Conservation (phyloP, 2,329 filamentous ascomycete genomes). For the Penicillium palitans region DNA sequence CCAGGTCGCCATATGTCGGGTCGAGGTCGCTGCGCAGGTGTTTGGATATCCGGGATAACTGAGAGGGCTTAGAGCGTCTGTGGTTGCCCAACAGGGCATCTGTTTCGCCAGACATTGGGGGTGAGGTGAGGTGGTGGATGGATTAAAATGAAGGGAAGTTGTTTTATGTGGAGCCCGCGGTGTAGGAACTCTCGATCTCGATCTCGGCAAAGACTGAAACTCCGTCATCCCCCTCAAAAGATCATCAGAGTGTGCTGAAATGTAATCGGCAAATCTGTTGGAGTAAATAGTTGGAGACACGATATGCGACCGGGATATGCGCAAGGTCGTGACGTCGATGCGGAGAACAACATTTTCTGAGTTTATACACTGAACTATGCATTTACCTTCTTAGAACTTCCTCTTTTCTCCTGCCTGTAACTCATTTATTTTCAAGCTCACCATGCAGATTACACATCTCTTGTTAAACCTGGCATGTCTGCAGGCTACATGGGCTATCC, state of each 20-base stretch:
- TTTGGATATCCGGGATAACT: not conserved
- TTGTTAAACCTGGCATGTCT: conserved; percentile 6
- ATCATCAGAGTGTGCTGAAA: not conserved
- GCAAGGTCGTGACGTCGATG: conserved; percentile 1
- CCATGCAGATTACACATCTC: not conserved
- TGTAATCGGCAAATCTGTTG: not conserved
- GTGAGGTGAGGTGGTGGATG: not conserved
- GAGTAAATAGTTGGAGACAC: not conserved
- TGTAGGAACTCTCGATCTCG: not conserved
- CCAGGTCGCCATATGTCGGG: conserved; percentile 64
- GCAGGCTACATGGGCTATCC: conserved; percentile 7
- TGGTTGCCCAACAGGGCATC: conserved; percentile 15
- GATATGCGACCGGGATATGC: not conserved
- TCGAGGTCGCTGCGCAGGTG: conserved; percentile 49
- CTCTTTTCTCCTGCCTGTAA: not conserved
- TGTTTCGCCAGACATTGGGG: conserved; percentile 12
- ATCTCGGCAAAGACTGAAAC: not conserved
- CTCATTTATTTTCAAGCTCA: not conserved
- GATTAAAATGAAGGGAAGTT: not conserved
- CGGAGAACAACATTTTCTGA: not conserved
- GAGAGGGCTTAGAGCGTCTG: not conserved
- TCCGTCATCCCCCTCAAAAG: conserved; percentile 1
- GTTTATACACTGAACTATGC: not conserved
- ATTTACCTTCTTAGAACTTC: too few species aligned
- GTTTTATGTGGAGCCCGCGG: not conserved